Evolutionary conservation across 768 basidiomycete genomes (phyloP).

Genomic region (Psilocybe cubensis): DNA sequence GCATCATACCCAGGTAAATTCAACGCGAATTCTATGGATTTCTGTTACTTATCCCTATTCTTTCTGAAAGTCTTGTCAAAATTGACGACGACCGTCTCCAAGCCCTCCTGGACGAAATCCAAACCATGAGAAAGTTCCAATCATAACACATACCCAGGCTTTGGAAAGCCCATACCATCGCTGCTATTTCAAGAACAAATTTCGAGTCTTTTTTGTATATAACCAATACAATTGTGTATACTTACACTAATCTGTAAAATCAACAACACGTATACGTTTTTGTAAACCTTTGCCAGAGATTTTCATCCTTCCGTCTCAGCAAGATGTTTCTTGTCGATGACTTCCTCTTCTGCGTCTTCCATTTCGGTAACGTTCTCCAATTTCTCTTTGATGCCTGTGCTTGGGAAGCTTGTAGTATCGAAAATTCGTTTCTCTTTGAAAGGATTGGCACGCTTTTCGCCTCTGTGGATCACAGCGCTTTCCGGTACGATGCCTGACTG

Average conservation of each 20-base stretch:
- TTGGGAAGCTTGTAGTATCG: constrained; percentile 60
- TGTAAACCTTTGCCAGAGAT: no score
- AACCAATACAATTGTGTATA: constrained; percentile 4
- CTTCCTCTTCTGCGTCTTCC: constrained; percentile 43
- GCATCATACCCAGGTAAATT: constrained; percentile 81
- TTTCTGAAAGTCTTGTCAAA: constrained; percentile 67
- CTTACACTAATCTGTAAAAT: constrained; percentile 16
- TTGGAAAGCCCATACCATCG: background rate
- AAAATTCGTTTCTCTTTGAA: constrained; percentile 75
- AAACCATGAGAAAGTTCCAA: constrained; percentile 91
- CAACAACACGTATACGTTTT: background rate
- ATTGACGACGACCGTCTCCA: constrained; percentile 89
- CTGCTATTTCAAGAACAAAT: background rate
- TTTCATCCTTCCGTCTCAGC: constrained; percentile 57
- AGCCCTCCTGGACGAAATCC: constrained; percentile 82
- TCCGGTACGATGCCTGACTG: constrained; percentile 76
- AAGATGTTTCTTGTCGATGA: constrained; percentile 43
- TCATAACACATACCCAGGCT: constrained; percentile 45
- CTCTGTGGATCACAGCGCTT: constrained; percentile 65
- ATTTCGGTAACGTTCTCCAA: constrained; percentile 45
- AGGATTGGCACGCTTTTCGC: constrained; percentile 56
- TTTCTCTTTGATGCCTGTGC: constrained; percentile 31
- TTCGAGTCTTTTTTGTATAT: background rate
- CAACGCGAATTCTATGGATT: background rate
- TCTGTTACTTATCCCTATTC: background rate